Conservation (phyloP, 306 rosid species). For the Vigna nakashimae region DNA sequence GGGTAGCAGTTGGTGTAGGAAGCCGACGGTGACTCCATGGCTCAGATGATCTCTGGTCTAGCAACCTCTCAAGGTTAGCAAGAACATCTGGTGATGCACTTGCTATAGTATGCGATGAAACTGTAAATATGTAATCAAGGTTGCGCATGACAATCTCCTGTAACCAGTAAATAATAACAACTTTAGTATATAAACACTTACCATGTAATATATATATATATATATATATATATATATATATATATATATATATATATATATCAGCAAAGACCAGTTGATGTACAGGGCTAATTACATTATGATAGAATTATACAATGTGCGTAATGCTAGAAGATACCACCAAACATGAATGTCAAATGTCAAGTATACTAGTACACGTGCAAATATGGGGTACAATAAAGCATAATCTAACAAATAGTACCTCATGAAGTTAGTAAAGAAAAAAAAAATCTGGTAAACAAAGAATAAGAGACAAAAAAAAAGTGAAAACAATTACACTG, state of each 20-base stretch:
- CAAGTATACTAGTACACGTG: background rate
- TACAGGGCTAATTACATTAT: slow-evolving; percentile 29
- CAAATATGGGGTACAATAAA: background rate
- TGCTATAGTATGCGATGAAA: slow-evolving; percentile 75
- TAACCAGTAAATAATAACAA: slow-evolving; percentile 37
- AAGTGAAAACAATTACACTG: background rate
- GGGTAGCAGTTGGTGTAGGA: slow-evolving; percentile 92
- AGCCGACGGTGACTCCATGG: slow-evolving; percentile 87
- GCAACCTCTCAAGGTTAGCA: slow-evolving; percentile 73
- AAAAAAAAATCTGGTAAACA: background rate
- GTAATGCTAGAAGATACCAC: slow-evolving; percentile 4
- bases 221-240: too few species aligned
- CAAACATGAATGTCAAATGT: slow-evolving; percentile 11
- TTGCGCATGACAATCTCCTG: slow-evolving; percentile 92
- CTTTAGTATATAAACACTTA: slow-evolving; percentile 41
- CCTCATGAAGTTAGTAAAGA: background rate
- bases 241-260: background rate
- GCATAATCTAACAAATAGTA: background rate
- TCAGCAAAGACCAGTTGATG: slow-evolving; percentile 14
- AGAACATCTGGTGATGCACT: slow-evolving; percentile 73
- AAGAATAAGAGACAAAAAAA: background rate
- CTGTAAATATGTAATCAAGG: slow-evolving; percentile 78
- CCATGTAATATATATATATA: background rate
- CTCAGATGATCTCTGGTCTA: slow-evolving; percentile 87
- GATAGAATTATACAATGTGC: background rate